Percentiles rank a stretch among this genome's conserved stretches.
Conservation (phyloP, 495 filamentous ascomycete genomes). For the Xylaria sp. region DNA sequence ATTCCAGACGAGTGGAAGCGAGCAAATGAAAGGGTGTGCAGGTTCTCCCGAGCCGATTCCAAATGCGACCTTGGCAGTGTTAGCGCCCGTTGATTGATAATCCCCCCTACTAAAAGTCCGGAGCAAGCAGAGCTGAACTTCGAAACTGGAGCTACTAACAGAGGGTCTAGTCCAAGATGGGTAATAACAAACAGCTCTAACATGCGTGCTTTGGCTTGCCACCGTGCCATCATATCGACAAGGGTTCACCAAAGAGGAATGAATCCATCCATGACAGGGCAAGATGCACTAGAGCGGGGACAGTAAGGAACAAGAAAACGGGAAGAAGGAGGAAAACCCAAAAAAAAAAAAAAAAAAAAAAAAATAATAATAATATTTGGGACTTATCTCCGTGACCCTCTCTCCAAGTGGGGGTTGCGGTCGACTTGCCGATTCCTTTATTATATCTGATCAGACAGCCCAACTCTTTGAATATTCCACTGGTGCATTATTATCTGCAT, state of each 20-base stretch:
- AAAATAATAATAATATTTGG: background rate
- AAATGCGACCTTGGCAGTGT: conserved; percentile 20
- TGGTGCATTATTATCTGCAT: background rate
- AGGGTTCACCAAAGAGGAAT: background rate
- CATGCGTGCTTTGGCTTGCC: background rate
- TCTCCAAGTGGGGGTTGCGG: background rate
- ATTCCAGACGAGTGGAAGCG: conserved; percentile 15
- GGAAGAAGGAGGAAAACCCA: too few species aligned
- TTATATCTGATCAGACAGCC: conserved; percentile 15
- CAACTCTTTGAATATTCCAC: background rate
- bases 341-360: conserved; percentile 1
- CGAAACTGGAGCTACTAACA: background rate
- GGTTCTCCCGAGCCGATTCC: conserved; percentile 18
- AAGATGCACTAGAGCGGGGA: conserved; percentile 16
- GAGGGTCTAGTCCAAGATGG: background rate
- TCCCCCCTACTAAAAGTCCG: background rate
- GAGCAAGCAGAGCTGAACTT: background rate
- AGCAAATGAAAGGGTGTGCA: conserved; percentile 9
- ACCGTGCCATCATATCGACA: background rate
- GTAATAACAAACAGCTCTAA: background rate
- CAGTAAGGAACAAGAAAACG: background rate
- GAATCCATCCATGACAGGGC: conserved; percentile 12
- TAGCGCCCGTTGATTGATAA: conserved; percentile 28
- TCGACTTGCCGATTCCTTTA: conserved; percentile 2
- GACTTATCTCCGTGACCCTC: background rate